Evolutionary conservation across 2,329 filamentous ascomycete genomes (phyloP), one percentile per base, ranked within the genome.

Genomic region (Daldinia sp.): DNA sequence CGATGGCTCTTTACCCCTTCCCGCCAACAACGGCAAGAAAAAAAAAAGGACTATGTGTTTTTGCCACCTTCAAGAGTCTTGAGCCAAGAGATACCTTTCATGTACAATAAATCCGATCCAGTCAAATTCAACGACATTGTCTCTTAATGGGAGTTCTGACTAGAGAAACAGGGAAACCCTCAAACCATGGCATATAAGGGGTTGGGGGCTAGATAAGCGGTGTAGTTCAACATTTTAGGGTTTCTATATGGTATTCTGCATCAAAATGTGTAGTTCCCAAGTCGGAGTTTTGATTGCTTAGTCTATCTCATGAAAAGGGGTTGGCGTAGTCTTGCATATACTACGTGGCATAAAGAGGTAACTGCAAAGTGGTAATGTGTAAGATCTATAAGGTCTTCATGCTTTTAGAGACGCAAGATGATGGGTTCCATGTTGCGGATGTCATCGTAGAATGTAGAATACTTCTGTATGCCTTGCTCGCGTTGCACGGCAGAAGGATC

Each of bases 401-500:
- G 28, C 42, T 57, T 63, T 18, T 39, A 26, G 23, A 30, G 55
- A 48, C 12, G 30, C 39, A 60, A 39, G 23, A 54, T 60, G 46
- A 50, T 54, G 41, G 39, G 55, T 66, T 46, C 56, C 42, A 58
- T 35, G 28, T 23, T 28, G 53, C 33, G 54, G 23, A 62, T 51
- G 18, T 13, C 15, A 51, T 51, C 13, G 46, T 51, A 60, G 33
- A 39, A 50, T 58, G 46, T 51, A 60, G 23, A 39, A 50, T 58
- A 35, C 13, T 56, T 30, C 37, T 50, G 13, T 10, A 54, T 54
- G 39, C 41, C 35, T 46, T 57, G 50, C 6, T 23, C 37, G 20
- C 13, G 67, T 70, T 67, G 35, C 67, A 70, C 67, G 20, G 60
- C 67, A 70, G 67, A 61, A 70, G 67, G 67, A 70, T 70, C 63